Percentiles rank a stretch among this genome's conserved stretches.
These are phyloP conservation scores for Venturia pyrina DNA, from an alignment of 2,329 filamentous ascomycete genomes.

Conservation along the genomic window DNA sequence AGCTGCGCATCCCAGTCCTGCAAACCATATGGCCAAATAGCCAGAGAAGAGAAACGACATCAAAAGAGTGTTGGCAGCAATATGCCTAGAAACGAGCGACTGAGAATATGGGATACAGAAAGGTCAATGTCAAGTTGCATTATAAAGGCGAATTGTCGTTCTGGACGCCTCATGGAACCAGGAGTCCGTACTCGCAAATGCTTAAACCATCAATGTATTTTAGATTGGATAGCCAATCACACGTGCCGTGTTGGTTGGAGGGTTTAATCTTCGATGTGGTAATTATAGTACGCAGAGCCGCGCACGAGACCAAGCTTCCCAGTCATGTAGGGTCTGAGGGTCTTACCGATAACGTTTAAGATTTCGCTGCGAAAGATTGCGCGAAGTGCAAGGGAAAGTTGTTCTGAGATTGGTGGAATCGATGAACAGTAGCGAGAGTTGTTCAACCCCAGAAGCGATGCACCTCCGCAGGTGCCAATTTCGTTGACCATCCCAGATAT, in stretches of 20 bases:
- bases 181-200: neutral
- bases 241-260: neutral
- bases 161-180: neutral
- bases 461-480: neutral
- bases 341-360: no score
- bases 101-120: neutral
- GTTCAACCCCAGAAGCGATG: neutral
- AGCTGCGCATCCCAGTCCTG: neutral
- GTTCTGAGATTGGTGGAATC: neutral
- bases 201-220: neutral
- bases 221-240: neutral
- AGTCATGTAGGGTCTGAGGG: neutral
- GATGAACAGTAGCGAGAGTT: neutral
- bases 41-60: slow-evolving; percentile 1
- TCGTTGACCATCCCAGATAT: neutral
- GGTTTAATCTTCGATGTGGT: neutral
- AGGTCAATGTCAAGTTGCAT: neutral
- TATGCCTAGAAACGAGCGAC: neutral
- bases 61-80: neutral
- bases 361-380: neutral
- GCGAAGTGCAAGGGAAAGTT: neutral
- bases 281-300: neutral
- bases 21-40: neutral
- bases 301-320: neutral
- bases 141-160: neutral